These are phyloP conservation scores for Suillus clintonianus DNA, from an alignment of 768 basidiomycete genomes.

Conservation along the genomic window DNA sequence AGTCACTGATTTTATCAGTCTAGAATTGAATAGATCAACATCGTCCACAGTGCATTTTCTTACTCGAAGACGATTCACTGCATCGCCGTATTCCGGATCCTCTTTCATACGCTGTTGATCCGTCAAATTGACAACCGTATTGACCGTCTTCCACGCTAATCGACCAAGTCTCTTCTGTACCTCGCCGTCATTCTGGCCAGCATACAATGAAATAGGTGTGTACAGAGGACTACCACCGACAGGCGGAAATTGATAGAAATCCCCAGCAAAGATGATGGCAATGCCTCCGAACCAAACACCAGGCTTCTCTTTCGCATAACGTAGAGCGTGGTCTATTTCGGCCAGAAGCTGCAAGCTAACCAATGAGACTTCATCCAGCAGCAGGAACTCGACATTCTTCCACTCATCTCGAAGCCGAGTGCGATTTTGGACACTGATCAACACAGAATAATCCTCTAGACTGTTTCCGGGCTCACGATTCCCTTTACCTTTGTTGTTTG, in stretches of 20 bases:
- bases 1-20: too few relatives aligned
- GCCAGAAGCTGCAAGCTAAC: slow-evolving; percentile 21
- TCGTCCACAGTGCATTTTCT: too few relatives aligned
- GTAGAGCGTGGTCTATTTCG: slow-evolving; percentile 29
- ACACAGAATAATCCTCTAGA: slow-evolving; percentile 11
- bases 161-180: background rate
- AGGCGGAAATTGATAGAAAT: slow-evolving; percentile 36
- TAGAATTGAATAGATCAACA: too few relatives aligned
- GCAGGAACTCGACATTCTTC: slow-evolving; percentile 23
- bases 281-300: slow-evolving; percentile 33
- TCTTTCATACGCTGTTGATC: slow-evolving; percentile 27
- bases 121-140: slow-evolving; percentile 6
- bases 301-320: slow-evolving; percentile 24
- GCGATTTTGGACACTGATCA: slow-evolving; percentile 17
- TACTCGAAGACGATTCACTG: too few relatives aligned
- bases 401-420: slow-evolving; percentile 22
- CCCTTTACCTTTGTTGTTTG: slow-evolving; percentile 15
- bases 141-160: slow-evolving; percentile 19
- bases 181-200: background rate
- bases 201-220: slow-evolving; percentile 15
- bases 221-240: slow-evolving; percentile 30
- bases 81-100: too few relatives aligned
- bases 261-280: slow-evolving; percentile 33
- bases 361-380: slow-evolving; percentile 35
- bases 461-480: slow-evolving; percentile 13